These are phyloP conservation scores for Lathyrus sativus DNA, from an alignment of 306 rosid genomes.

Conservation along the genomic window DNA sequence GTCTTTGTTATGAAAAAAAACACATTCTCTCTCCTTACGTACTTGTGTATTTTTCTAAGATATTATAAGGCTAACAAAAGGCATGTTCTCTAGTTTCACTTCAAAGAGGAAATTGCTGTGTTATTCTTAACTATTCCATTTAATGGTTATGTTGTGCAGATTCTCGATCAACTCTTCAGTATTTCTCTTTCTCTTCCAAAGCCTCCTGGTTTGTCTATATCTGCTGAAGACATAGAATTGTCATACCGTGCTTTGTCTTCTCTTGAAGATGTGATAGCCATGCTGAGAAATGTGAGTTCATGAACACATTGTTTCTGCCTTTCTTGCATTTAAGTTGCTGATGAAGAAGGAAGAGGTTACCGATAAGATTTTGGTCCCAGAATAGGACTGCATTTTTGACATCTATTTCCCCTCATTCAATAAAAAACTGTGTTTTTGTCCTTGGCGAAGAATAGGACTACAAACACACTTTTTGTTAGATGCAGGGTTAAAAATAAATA, in stretches of 20 bases:
- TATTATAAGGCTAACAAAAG: constrained; percentile 8
- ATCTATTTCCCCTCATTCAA: constrained; percentile 11
- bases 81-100: constrained; percentile 33
- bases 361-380: background rate
- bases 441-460: background rate
- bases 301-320: constrained; percentile 23
- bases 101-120: constrained; percentile 20
- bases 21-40: constrained; percentile 25
- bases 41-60: constrained; percentile 10
- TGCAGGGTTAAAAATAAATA: background rate
- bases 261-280: constrained; percentile 92
- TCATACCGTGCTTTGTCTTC: constrained; percentile 87
- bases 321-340: constrained; percentile 35
- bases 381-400: background rate
- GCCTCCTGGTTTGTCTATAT: constrained; percentile 67
- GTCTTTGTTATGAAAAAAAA: constrained; percentile 11
- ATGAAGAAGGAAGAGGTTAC: constrained; percentile 14
- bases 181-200: constrained; percentile 84
- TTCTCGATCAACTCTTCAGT: constrained; percentile 90
- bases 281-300: constrained; percentile 84
- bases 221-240: constrained; percentile 67
- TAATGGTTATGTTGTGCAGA: constrained; percentile 50
- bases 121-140: constrained; percentile 23
- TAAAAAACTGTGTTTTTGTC: constrained; percentile 6
- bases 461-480: background rate